Evolutionary conservation across 1,284 basidiomycete species (phyloP), one percentile per base, ranked within the genome.

Genomic region (Pisolithus thermaeus): DNA sequence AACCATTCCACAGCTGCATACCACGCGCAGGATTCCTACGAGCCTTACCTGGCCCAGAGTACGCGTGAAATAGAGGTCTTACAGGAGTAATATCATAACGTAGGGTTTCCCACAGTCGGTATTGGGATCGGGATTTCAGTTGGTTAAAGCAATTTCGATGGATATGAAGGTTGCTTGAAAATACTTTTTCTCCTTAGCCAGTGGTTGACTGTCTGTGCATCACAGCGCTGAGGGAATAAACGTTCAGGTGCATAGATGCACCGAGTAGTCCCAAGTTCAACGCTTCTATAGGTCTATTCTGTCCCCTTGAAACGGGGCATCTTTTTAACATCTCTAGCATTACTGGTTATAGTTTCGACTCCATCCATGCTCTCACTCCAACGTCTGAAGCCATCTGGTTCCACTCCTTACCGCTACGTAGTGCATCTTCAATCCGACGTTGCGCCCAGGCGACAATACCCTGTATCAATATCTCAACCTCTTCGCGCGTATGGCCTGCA

Each of bases 401-500:
- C 63, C 60, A 56, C 7, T 27, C 51, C 18, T 43, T 43, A 18
- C 11, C 46, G 16, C 25, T 30, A 5, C 27, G 41, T 1, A 28
- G 30, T 6, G 52, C 51, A 41, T 61, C 69, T 42, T 22, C 47
- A 57, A 46, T 45, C 40, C 56, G 54, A 32, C 60, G 63, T 44
- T 68, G 60, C 0, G 75, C 76, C 83, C 84, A 87, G n/a, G 63
- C 64, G 0, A 79, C 58, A 42, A 80, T 68, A 1, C 74, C 78
- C 2, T 64, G 53, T 0, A 81, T 75, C 18, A 92, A 67, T 23
- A 65, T 62, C 42, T 82, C 77, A 1, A 94, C 74, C 38, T 95
- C 83, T 47, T 73, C 73, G 25, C 58, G 61, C 27, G 83, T 82
- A 57, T 93, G 91, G 2, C 76, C 78, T 0, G 90, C 81, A 65